A percentile compares a stretch with the other conserved stretches of the same genome.
Evolutionary conservation across 148 eudicot species (phyloP).

Genomic region (Selenicereus undatus): DNA sequence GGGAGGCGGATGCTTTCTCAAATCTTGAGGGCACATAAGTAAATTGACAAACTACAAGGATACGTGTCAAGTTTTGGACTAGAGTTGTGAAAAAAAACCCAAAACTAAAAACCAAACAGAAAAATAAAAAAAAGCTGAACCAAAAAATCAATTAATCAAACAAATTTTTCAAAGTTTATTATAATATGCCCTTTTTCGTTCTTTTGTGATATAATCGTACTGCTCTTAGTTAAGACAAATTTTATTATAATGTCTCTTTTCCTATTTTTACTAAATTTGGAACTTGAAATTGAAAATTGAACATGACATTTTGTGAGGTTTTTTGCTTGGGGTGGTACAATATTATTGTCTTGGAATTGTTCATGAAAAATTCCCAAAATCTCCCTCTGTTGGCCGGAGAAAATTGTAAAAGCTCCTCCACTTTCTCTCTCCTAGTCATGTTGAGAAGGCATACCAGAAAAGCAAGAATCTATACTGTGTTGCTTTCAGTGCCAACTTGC

Average conservation of each 20-base stretch:
- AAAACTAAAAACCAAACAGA: too few relatives aligned
- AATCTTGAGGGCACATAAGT: conserved; percentile 19
- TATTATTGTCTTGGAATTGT: neutral
- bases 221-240: too few relatives aligned
- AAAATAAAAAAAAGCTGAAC: too few relatives aligned
- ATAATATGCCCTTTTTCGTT: too few relatives aligned
- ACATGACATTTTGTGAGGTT: neutral
- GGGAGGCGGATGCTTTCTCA: neutral
- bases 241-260: too few relatives aligned
- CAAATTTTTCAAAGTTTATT: too few relatives aligned
- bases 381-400: neutral
- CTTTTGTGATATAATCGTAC: too few relatives aligned
- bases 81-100: too few relatives aligned
- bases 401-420: neutral
- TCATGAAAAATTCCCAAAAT: neutral
- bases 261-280: neutral
- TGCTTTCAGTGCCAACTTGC: conserved; percentile 12
- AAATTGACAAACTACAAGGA: neutral
- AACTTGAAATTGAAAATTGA: neutral
- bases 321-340: neutral
- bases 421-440: conserved; percentile 7
- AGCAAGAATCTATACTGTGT: conserved; percentile 6
- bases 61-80: conserved; percentile 29
- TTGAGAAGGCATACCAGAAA: neutral
- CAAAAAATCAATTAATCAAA: too few relatives aligned